phyloP scores from a whole-genome alignment of 352 stramenopile species.

The Globisporangium viniferum region DNA sequence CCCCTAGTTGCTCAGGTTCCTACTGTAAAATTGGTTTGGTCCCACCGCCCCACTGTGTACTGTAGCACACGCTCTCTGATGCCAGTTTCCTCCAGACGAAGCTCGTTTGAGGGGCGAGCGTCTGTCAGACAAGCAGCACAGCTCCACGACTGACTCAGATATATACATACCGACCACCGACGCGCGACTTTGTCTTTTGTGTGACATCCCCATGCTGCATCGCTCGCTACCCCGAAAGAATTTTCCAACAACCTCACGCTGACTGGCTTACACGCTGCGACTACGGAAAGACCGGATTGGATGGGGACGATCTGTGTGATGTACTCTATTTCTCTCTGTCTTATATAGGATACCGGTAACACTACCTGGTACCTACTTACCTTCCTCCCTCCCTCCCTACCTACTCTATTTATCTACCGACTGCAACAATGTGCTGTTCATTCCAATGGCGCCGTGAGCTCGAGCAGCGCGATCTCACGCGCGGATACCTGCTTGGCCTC shows the following conservation, averaged over 20 bases:
- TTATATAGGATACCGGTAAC: too few species aligned
- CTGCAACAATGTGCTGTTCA: background rate
- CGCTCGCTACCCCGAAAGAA: background rate
- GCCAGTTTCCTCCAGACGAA: too few species aligned
- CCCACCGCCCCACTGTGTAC: too few species aligned
- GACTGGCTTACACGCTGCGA: background rate
- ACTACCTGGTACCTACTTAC: too few species aligned
- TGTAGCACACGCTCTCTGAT: too few species aligned
- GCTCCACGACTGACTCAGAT: background rate
- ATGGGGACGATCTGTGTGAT: background rate
- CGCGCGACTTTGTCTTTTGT: background rate
- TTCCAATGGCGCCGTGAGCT: background rate
- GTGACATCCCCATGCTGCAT: background rate
- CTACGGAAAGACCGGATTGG: background rate
- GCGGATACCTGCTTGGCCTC: conserved; percentile 15
- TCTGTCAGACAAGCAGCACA: background rate
- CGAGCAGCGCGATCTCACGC: background rate
- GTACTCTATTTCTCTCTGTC: background rate
- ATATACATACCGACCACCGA: background rate
- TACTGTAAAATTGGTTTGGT: too few species aligned
- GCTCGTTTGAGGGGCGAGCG: too few species aligned
- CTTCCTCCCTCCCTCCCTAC: too few species aligned
- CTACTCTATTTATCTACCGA: too few species aligned
- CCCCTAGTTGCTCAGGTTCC: too few species aligned
- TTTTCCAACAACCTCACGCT: background rate